Conservation (phyloP, 441 rosid genomes). For the Brassica balearica region DNA sequence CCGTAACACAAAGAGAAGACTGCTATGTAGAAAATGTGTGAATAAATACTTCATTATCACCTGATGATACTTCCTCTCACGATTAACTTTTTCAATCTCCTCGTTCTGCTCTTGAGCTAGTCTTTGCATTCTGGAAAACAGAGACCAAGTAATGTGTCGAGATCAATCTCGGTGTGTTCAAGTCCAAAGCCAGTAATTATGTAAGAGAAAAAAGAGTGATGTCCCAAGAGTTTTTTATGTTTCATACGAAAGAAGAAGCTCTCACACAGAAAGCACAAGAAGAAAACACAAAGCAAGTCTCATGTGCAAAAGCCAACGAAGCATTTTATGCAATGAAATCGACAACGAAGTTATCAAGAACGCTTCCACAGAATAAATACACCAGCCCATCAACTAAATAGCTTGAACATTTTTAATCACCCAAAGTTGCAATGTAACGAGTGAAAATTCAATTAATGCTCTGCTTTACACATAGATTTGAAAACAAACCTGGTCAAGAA, state of each 20-base stretch:
- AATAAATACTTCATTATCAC: constrained; percentile 44
- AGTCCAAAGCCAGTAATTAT: not conserved
- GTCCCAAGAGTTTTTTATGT: constrained; percentile 25
- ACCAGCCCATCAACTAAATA: constrained; percentile 9
- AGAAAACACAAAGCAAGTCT: constrained; percentile 9
- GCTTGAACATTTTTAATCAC: not conserved
- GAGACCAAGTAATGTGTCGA: constrained; percentile 20
- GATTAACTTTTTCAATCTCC: constrained; percentile 83
- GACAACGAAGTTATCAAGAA: constrained; percentile 22
- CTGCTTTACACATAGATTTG: constrained; percentile 13
- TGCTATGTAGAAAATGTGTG: no score
- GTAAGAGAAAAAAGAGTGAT: constrained; percentile 16
- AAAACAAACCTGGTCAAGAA: constrained; percentile 67
- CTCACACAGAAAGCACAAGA: constrained; percentile 12
- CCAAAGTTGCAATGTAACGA: not conserved
- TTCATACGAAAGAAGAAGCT: constrained; percentile 23
- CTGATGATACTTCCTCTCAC: constrained; percentile 96
- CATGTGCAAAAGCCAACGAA: constrained; percentile 6
- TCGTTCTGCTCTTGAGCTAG: constrained; percentile 79
- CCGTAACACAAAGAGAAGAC: constrained; percentile 14
- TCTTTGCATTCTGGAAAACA: constrained; percentile 69
- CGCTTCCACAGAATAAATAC: constrained; percentile 17
- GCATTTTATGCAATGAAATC: constrained; percentile 22
- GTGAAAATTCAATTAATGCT: not conserved
- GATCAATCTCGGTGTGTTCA: constrained; percentile 5